phyloP scores from a whole-genome alignment of 768 basidiomycete genomes.

The Chalciporus sphaerocephalus region DNA sequence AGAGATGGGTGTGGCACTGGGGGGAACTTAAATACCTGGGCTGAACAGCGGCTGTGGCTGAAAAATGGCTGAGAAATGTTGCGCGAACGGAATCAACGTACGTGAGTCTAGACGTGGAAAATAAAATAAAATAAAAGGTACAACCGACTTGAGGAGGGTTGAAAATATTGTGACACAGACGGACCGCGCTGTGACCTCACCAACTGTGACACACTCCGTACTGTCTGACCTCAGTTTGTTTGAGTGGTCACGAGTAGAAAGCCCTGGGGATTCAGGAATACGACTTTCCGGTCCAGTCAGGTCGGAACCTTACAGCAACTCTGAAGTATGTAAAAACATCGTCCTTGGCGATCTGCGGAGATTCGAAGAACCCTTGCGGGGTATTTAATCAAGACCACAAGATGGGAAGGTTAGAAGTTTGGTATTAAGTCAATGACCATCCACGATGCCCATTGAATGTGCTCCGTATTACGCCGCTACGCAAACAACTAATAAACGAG shows the following conservation, averaged over 20 bases:
- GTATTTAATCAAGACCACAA: constrained; percentile 4
- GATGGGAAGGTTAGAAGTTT: background rate
- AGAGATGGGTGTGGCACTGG: background rate
- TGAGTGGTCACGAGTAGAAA: no score
- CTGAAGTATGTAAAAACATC: background rate
- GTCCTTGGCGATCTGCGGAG: constrained; percentile 5
- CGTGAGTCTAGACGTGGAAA: background rate
- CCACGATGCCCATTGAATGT: constrained; percentile 8
- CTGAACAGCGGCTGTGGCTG: constrained; percentile 1
- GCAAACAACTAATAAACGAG: constrained; percentile 12
- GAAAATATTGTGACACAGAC: background rate
- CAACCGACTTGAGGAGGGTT: background rate
- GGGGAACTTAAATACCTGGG: constrained; percentile 12
- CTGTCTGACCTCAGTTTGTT: no score
- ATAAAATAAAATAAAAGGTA: background rate
- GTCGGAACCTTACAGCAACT: constrained; percentile 11
- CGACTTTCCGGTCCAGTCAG: background rate
- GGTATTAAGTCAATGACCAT: constrained; percentile 8
- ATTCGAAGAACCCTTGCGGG: constrained; percentile 6
- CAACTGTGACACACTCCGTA: no score
- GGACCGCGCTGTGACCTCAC: background rate
- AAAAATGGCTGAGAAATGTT: constrained; percentile 25
- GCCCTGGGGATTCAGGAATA: no score
- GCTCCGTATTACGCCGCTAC: constrained; percentile 13
- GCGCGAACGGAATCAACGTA: constrained; percentile 1